A percentile compares a stretch with the other conserved stretches of the same genome.
These are phyloP conservation scores for Lactifluus rugatus DNA, from an alignment of 768 basidiomycete species.

Conservation along the genomic window DNA sequence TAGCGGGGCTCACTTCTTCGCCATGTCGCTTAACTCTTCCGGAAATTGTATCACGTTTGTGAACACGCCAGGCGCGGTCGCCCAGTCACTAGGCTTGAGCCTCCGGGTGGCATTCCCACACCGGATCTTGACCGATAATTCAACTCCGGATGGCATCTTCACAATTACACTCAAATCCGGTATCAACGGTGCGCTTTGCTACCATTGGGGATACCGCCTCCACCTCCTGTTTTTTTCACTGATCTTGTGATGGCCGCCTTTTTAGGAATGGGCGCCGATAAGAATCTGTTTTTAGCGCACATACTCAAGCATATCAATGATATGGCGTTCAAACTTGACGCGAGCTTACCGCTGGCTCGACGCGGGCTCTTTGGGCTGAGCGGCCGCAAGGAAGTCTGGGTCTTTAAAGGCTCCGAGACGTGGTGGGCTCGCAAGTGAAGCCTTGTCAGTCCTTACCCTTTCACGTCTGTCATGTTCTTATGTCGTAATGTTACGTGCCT, in stretches of 20 bases:
- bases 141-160: constrained; percentile 41
- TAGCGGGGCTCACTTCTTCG: constrained; percentile 46
- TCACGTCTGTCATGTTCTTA: constrained; percentile 2
- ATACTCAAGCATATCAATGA: constrained; percentile 49
- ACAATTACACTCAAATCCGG: constrained; percentile 43
- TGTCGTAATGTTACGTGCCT: background rate
- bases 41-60: constrained; percentile 45
- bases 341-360: constrained; percentile 51
- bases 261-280: constrained; percentile 30
- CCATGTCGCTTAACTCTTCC: constrained; percentile 51
- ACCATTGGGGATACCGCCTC: too few species aligned
- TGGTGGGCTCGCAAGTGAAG: constrained; percentile 13
- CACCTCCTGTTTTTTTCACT: background rate
- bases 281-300: constrained; percentile 49
- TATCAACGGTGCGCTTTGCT: constrained; percentile 10
- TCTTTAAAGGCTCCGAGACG: constrained; percentile 42
- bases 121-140: constrained; percentile 33
- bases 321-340: constrained; percentile 54
- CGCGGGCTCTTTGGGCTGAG: constrained; percentile 31
- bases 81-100: constrained; percentile 30
- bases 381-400: constrained; percentile 47
- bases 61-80: constrained; percentile 32
- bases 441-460: background rate
- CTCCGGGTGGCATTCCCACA: constrained; percentile 36
- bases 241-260: background rate